phyloP scores from a whole-genome alignment of 805 yeast species.

The Saccharomycopsis fermentans region DNA sequence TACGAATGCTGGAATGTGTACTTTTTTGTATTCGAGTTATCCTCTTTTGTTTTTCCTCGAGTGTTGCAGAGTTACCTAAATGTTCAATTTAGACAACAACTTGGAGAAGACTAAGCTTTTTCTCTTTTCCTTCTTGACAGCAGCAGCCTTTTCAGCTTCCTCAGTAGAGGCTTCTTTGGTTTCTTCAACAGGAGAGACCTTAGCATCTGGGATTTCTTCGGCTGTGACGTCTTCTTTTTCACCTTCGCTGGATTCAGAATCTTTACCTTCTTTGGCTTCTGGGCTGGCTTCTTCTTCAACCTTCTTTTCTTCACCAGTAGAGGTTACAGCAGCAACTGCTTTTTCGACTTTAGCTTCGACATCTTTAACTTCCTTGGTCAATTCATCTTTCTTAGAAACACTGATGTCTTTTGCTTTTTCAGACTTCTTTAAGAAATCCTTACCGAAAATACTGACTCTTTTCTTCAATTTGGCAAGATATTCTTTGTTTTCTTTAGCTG shows the following conservation, averaged over 20 bases:
- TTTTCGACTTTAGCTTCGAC: constrained; percentile 3
- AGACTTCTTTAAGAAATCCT: constrained; percentile 10
- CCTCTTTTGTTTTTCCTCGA: neutral
- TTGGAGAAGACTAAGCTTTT: constrained; percentile 34
- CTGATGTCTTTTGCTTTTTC: neutral
- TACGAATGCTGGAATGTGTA: neutral
- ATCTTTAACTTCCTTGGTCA: constrained; percentile 5
- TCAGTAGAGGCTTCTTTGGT: constrained; percentile 10
- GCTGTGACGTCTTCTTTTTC: constrained; percentile 18
- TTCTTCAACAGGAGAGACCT: constrained; percentile 19
- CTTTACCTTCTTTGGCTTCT: constrained; percentile 13
- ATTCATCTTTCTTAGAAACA: neutral
- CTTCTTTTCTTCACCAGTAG: constrained; percentile 12
- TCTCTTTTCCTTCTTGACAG: constrained; percentile 26
- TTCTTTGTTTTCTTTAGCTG: constrained; percentile 7
- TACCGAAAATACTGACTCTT: constrained; percentile 13
- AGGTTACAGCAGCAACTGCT: constrained; percentile 14
- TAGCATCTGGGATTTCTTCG: constrained; percentile 18
- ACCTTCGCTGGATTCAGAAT: constrained; percentile 10
- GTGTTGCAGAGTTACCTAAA: constrained; percentile 20
- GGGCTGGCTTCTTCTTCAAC: constrained; percentile 15
- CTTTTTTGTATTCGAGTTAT: neutral
- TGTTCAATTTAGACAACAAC: constrained; percentile 21
- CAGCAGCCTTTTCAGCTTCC: constrained; percentile 16
- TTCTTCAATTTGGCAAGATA: constrained; percentile 9